These are phyloP conservation scores for Knufia fluminis DNA, from an alignment of 2,329 filamentous ascomycete species.

Conservation along the genomic window DNA sequence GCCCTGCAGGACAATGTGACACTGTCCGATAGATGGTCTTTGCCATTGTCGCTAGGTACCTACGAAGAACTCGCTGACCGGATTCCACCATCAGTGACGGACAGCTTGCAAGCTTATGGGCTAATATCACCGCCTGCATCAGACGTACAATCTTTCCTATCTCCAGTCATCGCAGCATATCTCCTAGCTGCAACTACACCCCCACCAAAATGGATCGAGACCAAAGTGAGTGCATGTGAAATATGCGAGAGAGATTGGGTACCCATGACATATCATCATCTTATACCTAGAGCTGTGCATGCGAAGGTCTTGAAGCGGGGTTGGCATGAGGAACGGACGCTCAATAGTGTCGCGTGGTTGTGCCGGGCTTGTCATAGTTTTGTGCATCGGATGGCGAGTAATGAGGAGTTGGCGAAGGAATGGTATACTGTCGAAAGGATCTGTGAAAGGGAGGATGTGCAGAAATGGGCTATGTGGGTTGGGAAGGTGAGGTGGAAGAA, in stretches of 20 bases:
- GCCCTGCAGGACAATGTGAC: conserved; percentile 40
- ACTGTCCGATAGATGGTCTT: conserved; percentile 48
- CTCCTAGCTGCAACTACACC: conserved; percentile 48
- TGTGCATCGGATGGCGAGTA: conserved; percentile 64
- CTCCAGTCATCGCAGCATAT: conserved; percentile 56
- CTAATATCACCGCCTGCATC: conserved; percentile 43
- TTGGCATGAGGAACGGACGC: conserved; percentile 66
- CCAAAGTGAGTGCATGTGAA: conserved; percentile 57
- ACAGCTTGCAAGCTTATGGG: conserved; percentile 59
- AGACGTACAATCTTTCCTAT: conserved; percentile 47
- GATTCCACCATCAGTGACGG: conserved; percentile 52
- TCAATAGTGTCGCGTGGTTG: conserved; percentile 78
- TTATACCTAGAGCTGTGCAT: conserved; percentile 72
- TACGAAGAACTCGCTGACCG: conserved; percentile 44
- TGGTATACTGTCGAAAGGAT: conserved; percentile 67
- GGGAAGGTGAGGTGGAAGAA: conserved; percentile 65
- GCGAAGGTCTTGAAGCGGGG: conserved; percentile 65
- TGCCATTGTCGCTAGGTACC: conserved; percentile 46
- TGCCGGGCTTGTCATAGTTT: conserved; percentile 77
- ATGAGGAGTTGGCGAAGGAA: conserved; percentile 67
- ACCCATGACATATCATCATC: conserved; percentile 70
- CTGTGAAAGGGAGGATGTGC: conserved; percentile 60
- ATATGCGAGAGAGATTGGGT: conserved; percentile 68
- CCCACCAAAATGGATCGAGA: conserved; percentile 55
- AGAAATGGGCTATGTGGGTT: conserved; percentile 64